Evolutionary conservation across 345 rosid species (phyloP), one percentile per base, ranked within the genome.

Genomic region (Aquilaria yunnanensis): DNA sequence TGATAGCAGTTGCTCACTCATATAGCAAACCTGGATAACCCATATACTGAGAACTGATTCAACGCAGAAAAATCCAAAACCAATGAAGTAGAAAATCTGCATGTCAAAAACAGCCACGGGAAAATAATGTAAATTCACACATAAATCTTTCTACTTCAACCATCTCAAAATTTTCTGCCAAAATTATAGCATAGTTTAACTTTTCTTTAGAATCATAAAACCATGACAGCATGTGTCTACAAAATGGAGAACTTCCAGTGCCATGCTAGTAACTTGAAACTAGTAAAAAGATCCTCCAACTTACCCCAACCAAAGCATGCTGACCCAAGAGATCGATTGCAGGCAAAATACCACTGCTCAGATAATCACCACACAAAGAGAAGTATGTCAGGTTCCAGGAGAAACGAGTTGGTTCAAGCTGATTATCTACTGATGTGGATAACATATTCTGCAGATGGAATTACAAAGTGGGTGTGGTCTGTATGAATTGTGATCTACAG

Each of bases 31-130:
- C 99, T 91, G 97, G 70, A 91, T 81, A 81, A 95, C 97, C 99
- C 99, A 95, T 61, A 95, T 73, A 75, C 99, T 95, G 76, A 91
- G 78, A 32, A 95, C 65, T 23, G 97, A 85, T 77, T 95, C 97
- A 33, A 85, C 12, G 31, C 85, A 72, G 74, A 95, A 91, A 55
- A 73, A 70, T 31, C 76, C 97, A 64, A 89, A 91, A 69, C 99
- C 99, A 45, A 95, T 68, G 23, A 91, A 77, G 87, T 91, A 95
- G 71, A 91, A 85, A 70, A 80, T 76, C 96, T 94, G 96, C 80
- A 80, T 53, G 60, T 60, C 32, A 9, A 61, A 55, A 41, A 16
- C 23, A 55, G 48, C 54, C 51, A 43, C 9, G 14, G 16, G 16
- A 2, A 37, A 37, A 37, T 37, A 5, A 37, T 37, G 43, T 3